These are phyloP conservation scores for Mariannaea sp. DNA, from an alignment of 2,329 filamentous ascomycete genomes.

Conservation along the genomic window DNA sequence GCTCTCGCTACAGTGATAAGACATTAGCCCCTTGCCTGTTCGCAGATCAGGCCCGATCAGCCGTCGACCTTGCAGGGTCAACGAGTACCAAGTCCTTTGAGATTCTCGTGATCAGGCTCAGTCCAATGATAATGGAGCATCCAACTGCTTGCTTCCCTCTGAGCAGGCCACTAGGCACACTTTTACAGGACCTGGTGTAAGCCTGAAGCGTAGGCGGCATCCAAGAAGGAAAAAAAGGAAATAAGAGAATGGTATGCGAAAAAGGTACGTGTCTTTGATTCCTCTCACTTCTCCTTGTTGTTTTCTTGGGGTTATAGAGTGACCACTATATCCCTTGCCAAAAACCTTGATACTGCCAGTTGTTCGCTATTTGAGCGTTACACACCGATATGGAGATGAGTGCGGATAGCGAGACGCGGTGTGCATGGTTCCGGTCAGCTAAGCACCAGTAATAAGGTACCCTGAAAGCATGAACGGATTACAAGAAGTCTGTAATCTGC, in stretches of 20 bases:
- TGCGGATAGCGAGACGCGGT: conserved; percentile 9
- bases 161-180: background rate
- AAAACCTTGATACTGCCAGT: background rate
- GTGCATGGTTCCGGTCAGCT: conserved; percentile 12
- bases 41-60: background rate
- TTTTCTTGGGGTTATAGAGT: background rate
- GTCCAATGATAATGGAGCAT: conserved; percentile 3
- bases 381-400: conserved; percentile 13
- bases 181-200: background rate
- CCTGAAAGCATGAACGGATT: conserved; percentile 6
- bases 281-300: background rate
- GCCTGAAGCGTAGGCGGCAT: background rate
- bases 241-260: too few species aligned
- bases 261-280: conserved; percentile 4
- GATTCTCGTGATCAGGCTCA: background rate
- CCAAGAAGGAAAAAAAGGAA: background rate
- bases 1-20: conserved; percentile 1
- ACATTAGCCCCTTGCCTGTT: background rate
- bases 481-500: conserved; percentile 23
- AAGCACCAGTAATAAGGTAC: conserved; percentile 5
- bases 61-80: conserved; percentile 1
- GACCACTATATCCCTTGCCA: background rate
- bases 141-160: background rate
- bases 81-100: background rate
- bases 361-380: conserved; percentile 5